Evolutionary conservation across 2,329 filamentous ascomycete species (phyloP).

Genomic region (Pezicula carpinea): DNA sequence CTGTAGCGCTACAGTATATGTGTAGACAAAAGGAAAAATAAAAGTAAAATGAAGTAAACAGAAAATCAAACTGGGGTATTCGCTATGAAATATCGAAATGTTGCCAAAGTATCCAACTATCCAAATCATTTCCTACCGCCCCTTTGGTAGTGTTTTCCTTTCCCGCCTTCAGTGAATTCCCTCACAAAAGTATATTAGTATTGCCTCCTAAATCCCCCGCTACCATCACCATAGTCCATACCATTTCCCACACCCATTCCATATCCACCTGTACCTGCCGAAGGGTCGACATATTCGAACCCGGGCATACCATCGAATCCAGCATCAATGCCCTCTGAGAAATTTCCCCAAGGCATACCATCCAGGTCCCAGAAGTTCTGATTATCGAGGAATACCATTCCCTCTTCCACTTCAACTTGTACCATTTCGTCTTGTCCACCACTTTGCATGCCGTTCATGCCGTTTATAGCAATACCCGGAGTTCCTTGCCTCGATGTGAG

Average conservation of each 20-base stretch:
- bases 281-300: slow-evolving; percentile 18
- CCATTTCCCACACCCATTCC: background rate
- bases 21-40: too few species aligned
- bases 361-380: slow-evolving; percentile 52
- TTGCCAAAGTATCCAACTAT: too few species aligned
- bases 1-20: too few species aligned
- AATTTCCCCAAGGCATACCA: slow-evolving; percentile 48
- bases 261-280: background rate
- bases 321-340: slow-evolving; percentile 33
- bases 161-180: too few species aligned
- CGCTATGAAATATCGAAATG: too few species aligned
- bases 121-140: too few species aligned
- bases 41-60: too few species aligned
- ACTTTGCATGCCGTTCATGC: slow-evolving; percentile 26
- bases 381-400: slow-evolving; percentile 50
- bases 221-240: slow-evolving; percentile 15
- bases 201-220: background rate
- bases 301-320: slow-evolving; percentile 25
- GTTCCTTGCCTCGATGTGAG: slow-evolving; percentile 22
- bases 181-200: too few species aligned
- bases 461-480: slow-evolving; percentile 21
- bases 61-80: too few species aligned
- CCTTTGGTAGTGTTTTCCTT: too few species aligned
- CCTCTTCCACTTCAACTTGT: slow-evolving; percentile 42
- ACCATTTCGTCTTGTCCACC: slow-evolving; percentile 34